phyloP scores from a whole-genome alignment of 192 early-diverging fungal species.

The Phlyctochytrium bullatum region DNA sequence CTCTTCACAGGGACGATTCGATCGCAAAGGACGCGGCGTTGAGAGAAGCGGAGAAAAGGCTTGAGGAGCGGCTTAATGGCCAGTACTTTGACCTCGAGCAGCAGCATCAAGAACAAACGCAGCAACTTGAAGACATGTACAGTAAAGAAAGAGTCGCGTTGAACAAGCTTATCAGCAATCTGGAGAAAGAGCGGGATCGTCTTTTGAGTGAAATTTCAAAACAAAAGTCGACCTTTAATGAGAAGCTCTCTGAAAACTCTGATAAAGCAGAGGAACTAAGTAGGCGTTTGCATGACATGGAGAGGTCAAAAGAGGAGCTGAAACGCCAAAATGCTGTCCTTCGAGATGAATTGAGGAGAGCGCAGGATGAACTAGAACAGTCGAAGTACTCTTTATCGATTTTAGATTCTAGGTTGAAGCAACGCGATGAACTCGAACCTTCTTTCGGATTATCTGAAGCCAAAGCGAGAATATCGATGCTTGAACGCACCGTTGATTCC shows the following conservation, averaged over 20 bases:
- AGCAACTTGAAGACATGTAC: slow-evolving; percentile 39
- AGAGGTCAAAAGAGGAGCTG: slow-evolving; percentile 6
- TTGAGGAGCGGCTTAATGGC: slow-evolving; percentile 27
- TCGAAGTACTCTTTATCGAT: background rate
- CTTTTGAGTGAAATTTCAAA: slow-evolving; percentile 23
- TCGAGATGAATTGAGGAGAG: background rate
- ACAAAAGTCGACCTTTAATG: slow-evolving; percentile 23
- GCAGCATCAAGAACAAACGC: slow-evolving; percentile 34
- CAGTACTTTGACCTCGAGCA: slow-evolving; percentile 39
- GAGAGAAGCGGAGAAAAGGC: slow-evolving; percentile 4
- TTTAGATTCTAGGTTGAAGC: background rate
- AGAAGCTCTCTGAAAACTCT: background rate
- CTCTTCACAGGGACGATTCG: slow-evolving; percentile 10
- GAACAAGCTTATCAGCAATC: slow-evolving; percentile 29
- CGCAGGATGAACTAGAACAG: background rate
- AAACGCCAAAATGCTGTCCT: slow-evolving; percentile 7
- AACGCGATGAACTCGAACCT: background rate
- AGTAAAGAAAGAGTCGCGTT: slow-evolving; percentile 29
- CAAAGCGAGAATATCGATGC: background rate
- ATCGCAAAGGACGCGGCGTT: slow-evolving; percentile 14
- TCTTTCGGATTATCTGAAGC: background rate
- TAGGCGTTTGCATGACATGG: slow-evolving; percentile 5
- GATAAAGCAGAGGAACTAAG: background rate
- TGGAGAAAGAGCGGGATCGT: slow-evolving; percentile 40
- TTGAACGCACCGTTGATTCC: background rate